A percentile compares a stretch with the other conserved stretches of the same genome.
These are phyloP conservation scores for Gyromitra esculenta DNA, from an alignment of 2,329 filamentous ascomycete species.

Conservation along the genomic window DNA sequence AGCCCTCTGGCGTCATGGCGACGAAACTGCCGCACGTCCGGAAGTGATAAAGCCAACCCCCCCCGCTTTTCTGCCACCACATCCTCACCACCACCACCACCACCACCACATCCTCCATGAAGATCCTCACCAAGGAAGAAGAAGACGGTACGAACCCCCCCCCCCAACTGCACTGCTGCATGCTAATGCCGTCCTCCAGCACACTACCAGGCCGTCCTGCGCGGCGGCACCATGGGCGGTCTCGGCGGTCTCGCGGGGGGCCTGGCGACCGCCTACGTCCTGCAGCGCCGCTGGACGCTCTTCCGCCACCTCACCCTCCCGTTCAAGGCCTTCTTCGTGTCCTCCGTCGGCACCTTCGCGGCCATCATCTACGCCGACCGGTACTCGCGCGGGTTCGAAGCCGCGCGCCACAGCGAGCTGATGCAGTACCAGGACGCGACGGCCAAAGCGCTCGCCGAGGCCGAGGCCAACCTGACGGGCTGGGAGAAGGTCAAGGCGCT, in stretches of 20 bases:
- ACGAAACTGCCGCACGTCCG: constrained; percentile 7
- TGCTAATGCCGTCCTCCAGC: constrained; percentile 45
- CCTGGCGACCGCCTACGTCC: constrained; percentile 52
- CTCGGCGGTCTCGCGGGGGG: constrained; percentile 69
- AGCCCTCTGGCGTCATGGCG: constrained; percentile 29
- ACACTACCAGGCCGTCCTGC: constrained; percentile 71
- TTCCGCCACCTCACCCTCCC: constrained; percentile 86
- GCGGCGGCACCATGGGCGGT: constrained; percentile 80
- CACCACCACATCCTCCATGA: constrained; percentile 70
- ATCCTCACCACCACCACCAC: neutral
- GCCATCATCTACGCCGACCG: constrained; percentile 89
- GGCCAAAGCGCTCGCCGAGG: constrained; percentile 67
- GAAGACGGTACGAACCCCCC: constrained; percentile 66
- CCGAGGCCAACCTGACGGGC: constrained; percentile 64
- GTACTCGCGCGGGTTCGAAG: constrained; percentile 76
- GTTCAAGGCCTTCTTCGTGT: constrained; percentile 89
- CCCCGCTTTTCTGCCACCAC: neutral
- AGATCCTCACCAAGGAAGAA: constrained; percentile 94
- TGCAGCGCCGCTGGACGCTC: constrained; percentile 71
- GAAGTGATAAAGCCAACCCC: constrained; percentile 1
- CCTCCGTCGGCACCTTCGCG: constrained; percentile 81
- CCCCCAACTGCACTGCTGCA: neutral
- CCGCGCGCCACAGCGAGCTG: constrained; percentile 59
- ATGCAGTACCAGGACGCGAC: constrained; percentile 68
- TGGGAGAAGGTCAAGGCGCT: constrained; percentile 70